phyloP scores from a whole-genome alignment of 306 rosid genomes.

The Quercus variabilis region DNA sequence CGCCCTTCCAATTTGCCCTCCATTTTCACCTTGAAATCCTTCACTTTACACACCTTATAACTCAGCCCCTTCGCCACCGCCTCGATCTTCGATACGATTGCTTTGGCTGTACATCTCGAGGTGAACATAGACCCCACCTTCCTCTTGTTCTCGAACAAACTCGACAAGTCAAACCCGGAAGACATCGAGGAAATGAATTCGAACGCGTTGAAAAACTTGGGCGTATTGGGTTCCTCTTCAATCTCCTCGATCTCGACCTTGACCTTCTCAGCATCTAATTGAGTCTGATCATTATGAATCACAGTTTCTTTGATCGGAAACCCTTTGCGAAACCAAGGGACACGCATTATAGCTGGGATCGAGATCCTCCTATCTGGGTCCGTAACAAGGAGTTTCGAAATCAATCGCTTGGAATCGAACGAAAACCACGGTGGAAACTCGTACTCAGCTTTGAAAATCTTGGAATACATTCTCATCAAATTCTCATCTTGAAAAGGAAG shows the following conservation, averaged over 20 bases:
- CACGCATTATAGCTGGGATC: constrained; percentile 58
- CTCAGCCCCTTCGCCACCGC: constrained; percentile 49
- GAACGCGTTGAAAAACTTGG: constrained; percentile 74
- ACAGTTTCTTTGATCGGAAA: constrained; percentile 12
- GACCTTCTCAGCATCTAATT: constrained; percentile 2
- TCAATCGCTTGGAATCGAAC: constrained; percentile 47
- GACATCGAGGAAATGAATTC: constrained; percentile 77
- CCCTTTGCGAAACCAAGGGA: constrained; percentile 57
- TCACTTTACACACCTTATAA: constrained; percentile 37
- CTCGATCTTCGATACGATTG: constrained; percentile 55
- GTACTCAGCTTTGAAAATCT: constrained; percentile 58
- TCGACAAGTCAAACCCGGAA: constrained; percentile 71
- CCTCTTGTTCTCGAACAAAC: constrained; percentile 54
- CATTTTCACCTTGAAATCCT: constrained; percentile 52
- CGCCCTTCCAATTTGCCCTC: constrained; percentile 55
- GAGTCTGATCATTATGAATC: neutral
- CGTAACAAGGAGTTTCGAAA: constrained; percentile 53
- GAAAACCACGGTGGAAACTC: constrained; percentile 73
- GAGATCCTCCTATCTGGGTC: constrained; percentile 51
- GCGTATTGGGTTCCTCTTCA: constrained; percentile 23
- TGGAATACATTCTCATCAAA: constrained; percentile 57
- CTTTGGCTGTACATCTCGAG: constrained; percentile 46
- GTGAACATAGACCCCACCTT: constrained; percentile 60
- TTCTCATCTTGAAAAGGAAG: constrained; percentile 76
- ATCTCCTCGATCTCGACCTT: neutral